Evolutionary conservation across 192 early-diverging fungal species (phyloP), one percentile per base, ranked within the genome.

Genomic region (Coemansia sp.): DNA sequence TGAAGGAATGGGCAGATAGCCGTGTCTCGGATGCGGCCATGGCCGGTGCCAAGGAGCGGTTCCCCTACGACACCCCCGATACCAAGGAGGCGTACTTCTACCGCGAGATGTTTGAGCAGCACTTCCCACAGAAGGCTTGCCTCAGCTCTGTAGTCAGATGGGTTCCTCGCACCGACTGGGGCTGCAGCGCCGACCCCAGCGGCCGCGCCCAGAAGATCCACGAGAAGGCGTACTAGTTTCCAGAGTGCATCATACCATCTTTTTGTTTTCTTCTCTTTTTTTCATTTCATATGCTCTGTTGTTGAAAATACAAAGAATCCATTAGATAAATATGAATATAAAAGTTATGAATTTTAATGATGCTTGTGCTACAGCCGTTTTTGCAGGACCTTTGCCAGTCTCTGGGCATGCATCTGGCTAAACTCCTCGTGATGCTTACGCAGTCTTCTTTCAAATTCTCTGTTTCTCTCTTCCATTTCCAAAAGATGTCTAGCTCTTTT

Each of bases 21-120:
- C 84, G 85, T 50, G 87, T 99, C 7, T 89, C 90, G 28, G 94
- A 97, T 58, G 92, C 85, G 40, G 83, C 85, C 32, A 87, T 97
- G 63, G 89, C 88, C 8, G 76, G 69, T 17, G 89, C 89, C 48
- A 66, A 83, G 28, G 74, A 84, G 34, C 80, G 89, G 31, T 98
- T 91, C 87, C 89, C 93, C 25, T 79, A 88, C 57, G 97, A 99
- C 69, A 92, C 93, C 6, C 97, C 97, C 58, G 86, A 85, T 52
- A 96, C 95, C 56, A 97, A 97, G 86, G 97, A 99, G 84, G 97
- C 95, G 1, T 97, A 93, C 71, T 91, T 90, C 88, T 97, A 95
- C 85, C 87, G 97, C 57, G 85, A 91, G 66, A 73, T 93, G 71
- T 99, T 99, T 88, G 95, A 99, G 73, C 84, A 90, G 72, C 88